Evolutionary conservation across 78 protist genomes (phyloP), one percentile per base, ranked within the genome.

Genomic region (Planoprotostelium fungivorum): DNA sequence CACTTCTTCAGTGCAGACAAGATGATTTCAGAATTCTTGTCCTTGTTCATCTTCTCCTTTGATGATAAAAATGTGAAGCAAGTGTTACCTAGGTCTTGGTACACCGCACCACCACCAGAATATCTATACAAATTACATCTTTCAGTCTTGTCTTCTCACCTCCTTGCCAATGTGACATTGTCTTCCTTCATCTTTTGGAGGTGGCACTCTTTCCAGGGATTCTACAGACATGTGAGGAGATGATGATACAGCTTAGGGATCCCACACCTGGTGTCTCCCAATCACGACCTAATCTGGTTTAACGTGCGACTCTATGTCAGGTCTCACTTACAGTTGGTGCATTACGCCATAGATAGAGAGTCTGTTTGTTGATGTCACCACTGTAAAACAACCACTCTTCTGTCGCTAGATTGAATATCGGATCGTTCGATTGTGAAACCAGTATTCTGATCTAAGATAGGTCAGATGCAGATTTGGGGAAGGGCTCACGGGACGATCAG

Each of bases 331-430:
- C 94, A 34, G 95, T 93, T 25, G 97, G 97, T 31, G 85, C 38
- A 38, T 94, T 94, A 73, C 94, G 89, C 97, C 97, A 96, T 16
- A 96, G 89, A 90, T 87, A 96, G 25, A 96, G 86, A 28, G 90
- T 63, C 35, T 93, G 93, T 51, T 93, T 23, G 28, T 34, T 35
- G 63, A 63, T 34, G 73, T 93, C 88, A 84, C 90, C 90, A 38
- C 85, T 73, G 84, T 88, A 88, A 73, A 96, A 90, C 37, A 96
- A 35, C 94, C 94, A 96, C 73, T 94, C 95, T 29, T 96, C 97
- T 29, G 93, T 94, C n/a, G 97, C 97, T 28, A 96, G 88, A 85
- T 96, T 96, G 90, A 93, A 94, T 38, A 93, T 90, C 36, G 97
- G 94, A 83, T 95, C 89, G 63, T 51, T 86, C 1, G 94, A 51